phyloP scores from a whole-genome alignment of 2,329 filamentous ascomycete species.

The Apiospora koreana region DNA sequence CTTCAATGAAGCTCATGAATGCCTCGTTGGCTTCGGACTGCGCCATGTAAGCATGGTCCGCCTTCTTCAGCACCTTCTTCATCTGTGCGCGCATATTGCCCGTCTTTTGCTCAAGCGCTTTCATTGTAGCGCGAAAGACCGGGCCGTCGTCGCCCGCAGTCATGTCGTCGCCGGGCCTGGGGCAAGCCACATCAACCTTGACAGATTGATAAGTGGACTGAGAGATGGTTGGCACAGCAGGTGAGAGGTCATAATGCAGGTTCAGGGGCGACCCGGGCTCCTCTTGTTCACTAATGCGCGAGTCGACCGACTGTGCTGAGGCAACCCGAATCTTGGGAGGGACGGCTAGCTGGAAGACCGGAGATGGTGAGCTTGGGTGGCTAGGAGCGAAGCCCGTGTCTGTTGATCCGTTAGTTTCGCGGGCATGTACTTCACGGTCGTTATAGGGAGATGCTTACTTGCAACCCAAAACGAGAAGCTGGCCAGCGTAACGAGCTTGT shows the following conservation, averaged over 20 bases:
- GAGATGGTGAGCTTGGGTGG: conserved; percentile 67
- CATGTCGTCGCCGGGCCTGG: conserved; percentile 83
- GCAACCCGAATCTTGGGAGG: conserved; percentile 79
- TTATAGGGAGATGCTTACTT: conserved; percentile 53
- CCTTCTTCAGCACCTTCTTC: conserved; percentile 93
- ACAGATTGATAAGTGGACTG: conserved; percentile 51
- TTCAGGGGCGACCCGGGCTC: conserved; percentile 58
- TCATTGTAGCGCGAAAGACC: conserved; percentile 94
- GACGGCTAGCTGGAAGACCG: conserved; percentile 70
- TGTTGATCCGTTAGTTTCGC: neutral
- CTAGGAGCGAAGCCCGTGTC: conserved; percentile 36
- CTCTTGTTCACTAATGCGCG: conserved; percentile 74
- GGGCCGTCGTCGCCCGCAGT: conserved; percentile 88
- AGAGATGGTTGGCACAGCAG: conserved; percentile 20
- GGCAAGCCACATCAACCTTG: conserved; percentile 86
- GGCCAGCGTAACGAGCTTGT: conserved; percentile 83
- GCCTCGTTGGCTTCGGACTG: conserved; percentile 86
- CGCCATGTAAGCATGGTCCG: conserved; percentile 81
- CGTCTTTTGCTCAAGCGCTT: conserved; percentile 93
- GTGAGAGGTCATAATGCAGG: conserved; percentile 36
- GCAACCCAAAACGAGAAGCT: conserved; percentile 96
- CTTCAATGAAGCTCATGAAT: conserved; percentile 78
- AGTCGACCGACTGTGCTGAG: conserved; percentile 86
- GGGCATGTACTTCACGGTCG: neutral
- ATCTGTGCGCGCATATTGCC: conserved; percentile 91